phyloP scores from a whole-genome alignment of 108 stramenopile genomes.

The Nitzschia palea region DNA sequence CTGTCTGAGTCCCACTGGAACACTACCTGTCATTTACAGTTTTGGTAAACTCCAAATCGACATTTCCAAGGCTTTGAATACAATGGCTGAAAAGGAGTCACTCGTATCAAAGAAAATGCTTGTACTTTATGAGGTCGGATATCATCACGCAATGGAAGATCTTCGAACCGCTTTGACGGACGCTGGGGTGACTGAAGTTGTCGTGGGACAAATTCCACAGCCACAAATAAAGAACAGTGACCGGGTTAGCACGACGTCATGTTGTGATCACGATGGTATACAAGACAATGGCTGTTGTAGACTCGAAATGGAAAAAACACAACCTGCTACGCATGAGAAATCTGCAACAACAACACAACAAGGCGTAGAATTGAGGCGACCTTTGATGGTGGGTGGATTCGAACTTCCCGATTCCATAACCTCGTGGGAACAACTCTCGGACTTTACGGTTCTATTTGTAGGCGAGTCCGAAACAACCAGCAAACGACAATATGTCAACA shows the following conservation, averaged over 20 bases:
- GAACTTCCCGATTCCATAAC: conserved; percentile 49
- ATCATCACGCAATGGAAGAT: conserved; percentile 72
- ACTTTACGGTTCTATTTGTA: conserved; percentile 71
- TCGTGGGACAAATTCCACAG: conserved; percentile 37
- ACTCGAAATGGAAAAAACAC: background rate
- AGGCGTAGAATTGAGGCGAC: background rate
- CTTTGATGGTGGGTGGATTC: conserved; percentile 64
- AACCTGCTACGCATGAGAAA: conserved; percentile 5
- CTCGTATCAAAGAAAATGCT: conserved; percentile 35
- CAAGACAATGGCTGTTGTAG: conserved; percentile 25
- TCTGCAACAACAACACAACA: background rate
- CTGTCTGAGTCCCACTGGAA: conserved; percentile 66
- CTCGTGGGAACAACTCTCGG: conserved; percentile 55
- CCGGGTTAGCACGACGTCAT: background rate
- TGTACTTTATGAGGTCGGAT: conserved; percentile 78
- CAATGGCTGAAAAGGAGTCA: background rate
- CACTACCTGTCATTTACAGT: conserved; percentile 68
- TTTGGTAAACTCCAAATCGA: conserved; percentile 61
- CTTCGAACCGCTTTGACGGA: conserved; percentile 46
- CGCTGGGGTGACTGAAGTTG: background rate
- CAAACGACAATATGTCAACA: conserved; percentile 54
- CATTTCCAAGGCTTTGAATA: conserved; percentile 23
- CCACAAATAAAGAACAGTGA: conserved; percentile 4
- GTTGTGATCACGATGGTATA: background rate
- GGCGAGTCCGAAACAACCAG: conserved; percentile 49